Percentiles rank a stretch among this genome's conserved stretches.
These are phyloP conservation scores for Aspergillus ellipticus DNA, from an alignment of 495 filamentous ascomycete species.

Conservation along the genomic window DNA sequence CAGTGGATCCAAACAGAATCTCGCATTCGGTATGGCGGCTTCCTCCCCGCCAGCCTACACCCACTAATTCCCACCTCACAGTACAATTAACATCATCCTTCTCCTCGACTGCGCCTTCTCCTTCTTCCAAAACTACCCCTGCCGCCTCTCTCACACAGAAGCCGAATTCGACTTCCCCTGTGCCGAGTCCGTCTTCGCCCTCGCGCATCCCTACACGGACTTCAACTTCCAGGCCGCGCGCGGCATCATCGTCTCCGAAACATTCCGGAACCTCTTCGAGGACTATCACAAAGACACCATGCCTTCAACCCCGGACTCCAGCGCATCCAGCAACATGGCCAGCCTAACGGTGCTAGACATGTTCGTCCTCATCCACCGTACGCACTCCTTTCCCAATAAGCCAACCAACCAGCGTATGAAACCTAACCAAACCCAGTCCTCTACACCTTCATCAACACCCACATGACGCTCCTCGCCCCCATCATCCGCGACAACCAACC, in stretches of 20 bases:
- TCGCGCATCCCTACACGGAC: constrained; percentile 38
- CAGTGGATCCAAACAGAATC: constrained; percentile 46
- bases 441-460: constrained; percentile 43
- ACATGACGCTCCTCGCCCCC: constrained; percentile 40
- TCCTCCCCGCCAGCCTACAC: not conserved
- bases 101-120: constrained; percentile 44
- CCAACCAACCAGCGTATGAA: too few species aligned
- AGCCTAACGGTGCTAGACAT: constrained; percentile 36
- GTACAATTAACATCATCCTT: constrained; percentile 36
- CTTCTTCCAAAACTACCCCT: constrained; percentile 45
- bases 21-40: constrained; percentile 35
- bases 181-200: constrained; percentile 33
- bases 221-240: constrained; percentile 35
- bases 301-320: constrained; percentile 3
- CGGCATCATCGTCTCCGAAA: constrained; percentile 26
- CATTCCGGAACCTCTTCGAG: constrained; percentile 37
- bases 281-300: constrained; percentile 7
- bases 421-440: constrained; percentile 29
- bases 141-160: constrained; percentile 35
- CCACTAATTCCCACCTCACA: constrained; percentile 18
- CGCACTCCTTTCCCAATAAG: not conserved
- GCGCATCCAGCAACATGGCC: constrained; percentile 1
- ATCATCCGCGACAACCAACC: constrained; percentile 17
- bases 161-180: constrained; percentile 41
- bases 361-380: constrained; percentile 45